Conservation (phyloP, 208 protist genomes). For the Trichomonas tenax region DNA sequence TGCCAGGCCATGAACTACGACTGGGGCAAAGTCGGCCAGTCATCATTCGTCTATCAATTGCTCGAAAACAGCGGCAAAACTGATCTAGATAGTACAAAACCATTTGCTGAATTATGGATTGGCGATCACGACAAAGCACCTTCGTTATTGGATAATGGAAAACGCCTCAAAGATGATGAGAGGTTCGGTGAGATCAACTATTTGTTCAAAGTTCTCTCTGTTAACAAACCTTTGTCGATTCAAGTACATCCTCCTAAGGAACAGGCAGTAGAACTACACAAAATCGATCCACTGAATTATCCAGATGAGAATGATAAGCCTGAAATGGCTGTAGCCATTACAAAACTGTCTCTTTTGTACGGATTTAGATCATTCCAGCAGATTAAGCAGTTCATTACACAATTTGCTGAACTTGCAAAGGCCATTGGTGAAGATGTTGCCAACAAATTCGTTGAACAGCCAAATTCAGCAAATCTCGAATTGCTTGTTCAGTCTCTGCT, state of each 20-base stretch:
- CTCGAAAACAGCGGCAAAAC: background rate
- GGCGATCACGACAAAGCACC: slow-evolving; percentile 77
- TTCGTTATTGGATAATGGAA: slow-evolving; percentile 36
- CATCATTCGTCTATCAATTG: slow-evolving; percentile 34
- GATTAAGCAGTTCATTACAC: slow-evolving; percentile 56
- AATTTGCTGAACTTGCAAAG: background rate
- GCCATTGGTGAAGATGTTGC: background rate
- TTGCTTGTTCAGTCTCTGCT: background rate
- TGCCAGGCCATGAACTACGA: slow-evolving; percentile 42
- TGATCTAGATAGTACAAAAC: slow-evolving; percentile 21
- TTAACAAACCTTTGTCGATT: slow-evolving; percentile 79
- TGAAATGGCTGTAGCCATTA: slow-evolving; percentile 70
- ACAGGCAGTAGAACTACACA: slow-evolving; percentile 51
- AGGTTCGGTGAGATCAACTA: slow-evolving; percentile 62
- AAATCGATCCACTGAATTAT: slow-evolving; percentile 62
- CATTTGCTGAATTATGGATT: slow-evolving; percentile 86
- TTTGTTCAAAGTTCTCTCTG: slow-evolving; percentile 83
- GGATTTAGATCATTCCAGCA: slow-evolving; percentile 70
- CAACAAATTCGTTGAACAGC: background rate
- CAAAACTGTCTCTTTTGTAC: slow-evolving; percentile 72
- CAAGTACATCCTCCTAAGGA: slow-evolving; percentile 85
- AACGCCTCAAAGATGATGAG: background rate
- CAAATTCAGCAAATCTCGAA: background rate
- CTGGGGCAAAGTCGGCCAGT: slow-evolving; percentile 47
- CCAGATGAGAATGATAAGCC: slow-evolving; percentile 95